A percentile compares a stretch with the other conserved stretches of the same genome.
Evolutionary conservation across 108 stramenopile genomes (phyloP).

Genomic region (Cyclotella kingstonii): DNA sequence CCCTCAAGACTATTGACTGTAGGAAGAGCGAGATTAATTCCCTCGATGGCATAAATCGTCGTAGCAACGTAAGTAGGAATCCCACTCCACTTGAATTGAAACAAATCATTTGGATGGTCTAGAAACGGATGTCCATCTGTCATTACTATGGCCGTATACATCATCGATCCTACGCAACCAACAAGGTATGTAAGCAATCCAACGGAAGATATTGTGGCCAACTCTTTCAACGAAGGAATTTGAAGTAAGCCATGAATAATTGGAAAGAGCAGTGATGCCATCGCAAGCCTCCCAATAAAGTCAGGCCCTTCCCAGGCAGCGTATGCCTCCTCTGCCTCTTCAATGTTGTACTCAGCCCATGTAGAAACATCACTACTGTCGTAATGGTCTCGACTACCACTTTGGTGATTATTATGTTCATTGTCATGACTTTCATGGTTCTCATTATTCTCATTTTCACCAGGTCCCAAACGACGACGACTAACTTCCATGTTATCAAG

Average conservation of each 20-base stretch:
- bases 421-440: constrained; percentile 1
- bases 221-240: constrained; percentile 34
- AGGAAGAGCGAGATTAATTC: constrained; percentile 47
- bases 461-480: constrained; percentile 7
- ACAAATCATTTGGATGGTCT: constrained; percentile 40
- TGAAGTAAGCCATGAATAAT: constrained; percentile 40
- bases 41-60: constrained; percentile 49
- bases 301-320: constrained; percentile 40
- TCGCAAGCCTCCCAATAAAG: constrained; percentile 30
- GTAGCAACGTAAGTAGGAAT: constrained; percentile 45
- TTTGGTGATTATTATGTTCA: constrained; percentile 11
- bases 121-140: constrained; percentile 33
- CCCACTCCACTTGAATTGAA: constrained; percentile 36
- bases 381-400: not conserved
- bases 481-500: not conserved
- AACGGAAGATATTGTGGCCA: constrained; percentile 29
- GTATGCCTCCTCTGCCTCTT: constrained; percentile 31
- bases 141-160: constrained; percentile 34
- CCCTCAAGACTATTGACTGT: constrained; percentile 41
- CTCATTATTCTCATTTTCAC: constrained; percentile 7
- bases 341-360: constrained; percentile 8
- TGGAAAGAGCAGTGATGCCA: constrained; percentile 39
- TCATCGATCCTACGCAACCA: constrained; percentile 43
- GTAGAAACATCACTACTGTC: constrained; percentile 2
- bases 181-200: constrained; percentile 36